These are phyloP conservation scores for Aspergillus ostianus DNA, from an alignment of 495 filamentous ascomycete genomes.

Conservation along the genomic window DNA sequence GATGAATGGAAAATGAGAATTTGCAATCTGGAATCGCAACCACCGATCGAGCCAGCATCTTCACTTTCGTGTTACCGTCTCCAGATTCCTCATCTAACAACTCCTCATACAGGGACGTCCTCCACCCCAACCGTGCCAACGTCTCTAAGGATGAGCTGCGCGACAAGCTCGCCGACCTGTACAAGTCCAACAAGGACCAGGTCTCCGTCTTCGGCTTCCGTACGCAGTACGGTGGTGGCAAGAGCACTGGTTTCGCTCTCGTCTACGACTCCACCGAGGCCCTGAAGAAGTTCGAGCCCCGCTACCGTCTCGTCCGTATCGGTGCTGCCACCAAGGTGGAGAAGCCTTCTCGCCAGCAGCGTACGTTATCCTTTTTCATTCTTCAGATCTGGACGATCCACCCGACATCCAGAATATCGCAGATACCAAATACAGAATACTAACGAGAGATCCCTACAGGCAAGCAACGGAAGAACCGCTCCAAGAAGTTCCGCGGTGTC, in stretches of 20 bases:
- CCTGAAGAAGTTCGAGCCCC: conserved; percentile 99
- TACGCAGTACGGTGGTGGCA: conserved; percentile 98
- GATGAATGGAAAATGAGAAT: background rate
- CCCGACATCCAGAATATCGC: too few species aligned
- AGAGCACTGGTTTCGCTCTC: conserved; percentile 97
- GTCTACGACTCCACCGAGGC: conserved; percentile 97
- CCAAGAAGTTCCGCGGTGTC: conserved; percentile 95
- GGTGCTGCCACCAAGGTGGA: conserved; percentile 90
- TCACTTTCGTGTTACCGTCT: conserved; percentile 27
- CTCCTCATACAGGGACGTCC: conserved; percentile 73
- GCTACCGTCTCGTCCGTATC: conserved; percentile 91
- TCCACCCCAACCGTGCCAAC: conserved; percentile 97
- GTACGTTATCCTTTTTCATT: conserved; percentile 66
- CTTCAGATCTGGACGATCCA: too few species aligned
- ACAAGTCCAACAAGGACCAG: conserved; percentile 96
- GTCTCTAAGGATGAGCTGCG: conserved; percentile 99
- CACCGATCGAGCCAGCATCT: conserved; percentile 4
- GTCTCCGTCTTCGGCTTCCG: conserved; percentile 97
- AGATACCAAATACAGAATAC: too few species aligned
- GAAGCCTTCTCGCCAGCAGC: conserved; percentile 95
- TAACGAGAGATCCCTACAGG: conserved; percentile 53
- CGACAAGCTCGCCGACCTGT: conserved; percentile 86
- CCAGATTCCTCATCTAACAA: background rate
- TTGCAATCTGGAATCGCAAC: conserved; percentile 5
- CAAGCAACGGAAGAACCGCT: conserved; percentile 99